These are phyloP conservation scores for Alternaria sp. DNA, from an alignment of 2,329 filamentous ascomycete species.

Conservation along the genomic window DNA sequence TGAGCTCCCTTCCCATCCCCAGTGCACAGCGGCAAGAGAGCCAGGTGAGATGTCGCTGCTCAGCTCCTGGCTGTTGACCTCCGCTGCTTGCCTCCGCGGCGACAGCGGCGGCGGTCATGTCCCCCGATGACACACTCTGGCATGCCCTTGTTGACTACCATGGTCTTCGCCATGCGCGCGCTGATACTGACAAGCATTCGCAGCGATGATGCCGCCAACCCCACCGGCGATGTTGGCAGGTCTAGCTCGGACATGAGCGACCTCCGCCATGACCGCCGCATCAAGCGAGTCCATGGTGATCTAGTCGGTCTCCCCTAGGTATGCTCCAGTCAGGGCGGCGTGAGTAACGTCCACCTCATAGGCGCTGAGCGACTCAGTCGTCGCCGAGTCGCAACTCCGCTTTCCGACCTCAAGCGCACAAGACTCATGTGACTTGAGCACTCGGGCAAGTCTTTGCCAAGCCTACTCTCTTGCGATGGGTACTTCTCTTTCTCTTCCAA, in stretches of 20 bases:
- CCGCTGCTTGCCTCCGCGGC: background rate
- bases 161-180: background rate
- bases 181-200: background rate
- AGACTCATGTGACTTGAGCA: background rate
- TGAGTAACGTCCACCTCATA: background rate
- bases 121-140: background rate
- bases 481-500: background rate
- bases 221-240: background rate
- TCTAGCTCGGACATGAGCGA: background rate
- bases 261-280: background rate
- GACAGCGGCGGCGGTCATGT: background rate
- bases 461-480: background rate
- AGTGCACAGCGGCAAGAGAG: background rate
- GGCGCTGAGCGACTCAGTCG: background rate
- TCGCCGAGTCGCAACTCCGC: background rate
- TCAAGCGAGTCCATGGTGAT: background rate
- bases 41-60: background rate
- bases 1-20: background rate
- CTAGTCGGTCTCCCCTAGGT: background rate
- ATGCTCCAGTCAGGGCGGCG: background rate
- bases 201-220: background rate
- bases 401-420: background rate
- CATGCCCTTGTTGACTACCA: background rate
- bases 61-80: background rate
- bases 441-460: background rate